Percentiles rank a stretch among this genome's conserved stretches.
These are phyloP conservation scores for Phalaenopsis aphrodite DNA, from an alignment of 106 monocot species.

Conservation along the genomic window DNA sequence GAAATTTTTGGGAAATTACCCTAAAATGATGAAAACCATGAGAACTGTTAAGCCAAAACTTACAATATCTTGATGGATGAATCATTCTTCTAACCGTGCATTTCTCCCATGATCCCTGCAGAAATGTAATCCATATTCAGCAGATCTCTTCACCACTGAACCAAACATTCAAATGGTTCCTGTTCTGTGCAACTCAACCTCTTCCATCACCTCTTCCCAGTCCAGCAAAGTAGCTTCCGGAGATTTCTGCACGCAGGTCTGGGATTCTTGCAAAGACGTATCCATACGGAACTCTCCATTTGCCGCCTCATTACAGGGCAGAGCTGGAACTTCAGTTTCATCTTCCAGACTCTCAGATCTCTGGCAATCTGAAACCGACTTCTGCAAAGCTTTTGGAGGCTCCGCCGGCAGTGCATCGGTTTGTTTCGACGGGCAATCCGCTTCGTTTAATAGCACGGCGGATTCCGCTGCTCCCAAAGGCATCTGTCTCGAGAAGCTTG, in stretches of 20 bases:
- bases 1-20: no score
- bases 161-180: constrained; percentile 44
- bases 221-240: constrained; percentile 22
- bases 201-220: constrained; percentile 21
- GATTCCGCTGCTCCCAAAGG: constrained; percentile 55
- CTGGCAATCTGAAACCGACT: constrained; percentile 77
- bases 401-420: constrained; percentile 34
- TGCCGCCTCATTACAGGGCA: constrained; percentile 38
- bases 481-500: constrained; percentile 74
- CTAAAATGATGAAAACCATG: no score
- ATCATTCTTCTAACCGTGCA: background rate
- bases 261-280: constrained; percentile 73
- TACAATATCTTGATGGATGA: no score
- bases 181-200: constrained; percentile 58
- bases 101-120: constrained; percentile 14
- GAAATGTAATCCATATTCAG: constrained; percentile 90
- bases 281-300: constrained; percentile 65
- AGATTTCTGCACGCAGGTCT: constrained; percentile 60
- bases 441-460: constrained; percentile 42
- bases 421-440: constrained; percentile 73
- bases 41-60: no score
- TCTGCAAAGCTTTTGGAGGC: constrained; percentile 73
- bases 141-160: constrained; percentile 34
- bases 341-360: constrained; percentile 57
- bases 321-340: constrained; percentile 22